Evolutionary conservation across 345 rosid species (phyloP).

Genomic region (Brassica nigra): DNA sequence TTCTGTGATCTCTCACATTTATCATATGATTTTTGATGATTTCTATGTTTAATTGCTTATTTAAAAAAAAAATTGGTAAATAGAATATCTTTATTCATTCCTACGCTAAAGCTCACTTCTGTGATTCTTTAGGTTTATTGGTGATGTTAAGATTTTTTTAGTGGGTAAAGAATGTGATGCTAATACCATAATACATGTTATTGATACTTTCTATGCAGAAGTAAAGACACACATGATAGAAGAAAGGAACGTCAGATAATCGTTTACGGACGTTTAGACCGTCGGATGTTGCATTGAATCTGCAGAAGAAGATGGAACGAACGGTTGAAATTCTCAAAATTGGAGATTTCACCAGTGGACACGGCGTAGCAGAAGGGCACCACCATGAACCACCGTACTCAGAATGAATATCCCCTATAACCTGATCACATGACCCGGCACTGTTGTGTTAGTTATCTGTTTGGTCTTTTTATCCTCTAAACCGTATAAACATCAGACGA

Average conservation of each 20-base stretch:
- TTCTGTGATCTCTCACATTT: too few species aligned
- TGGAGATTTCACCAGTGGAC: conserved; percentile 44
- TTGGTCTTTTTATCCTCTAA: background rate
- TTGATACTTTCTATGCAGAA: conserved; percentile 41
- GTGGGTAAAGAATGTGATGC: background rate
- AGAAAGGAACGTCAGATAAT: conserved; percentile 58
- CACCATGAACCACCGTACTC: conserved; percentile 19
- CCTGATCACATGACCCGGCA: conserved; percentile 25
- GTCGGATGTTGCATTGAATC: conserved; percentile 66
- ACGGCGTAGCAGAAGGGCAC: background rate
- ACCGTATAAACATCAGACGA: background rate
- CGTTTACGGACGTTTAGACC: conserved; percentile 28
- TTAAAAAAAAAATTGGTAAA: too few species aligned
- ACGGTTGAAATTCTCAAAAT: conserved; percentile 73
- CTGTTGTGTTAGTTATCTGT: conserved; percentile 35
- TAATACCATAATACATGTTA: background rate
- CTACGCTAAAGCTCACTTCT: too few species aligned
- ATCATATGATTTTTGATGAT: too few species aligned
- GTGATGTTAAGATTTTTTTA: too few species aligned
- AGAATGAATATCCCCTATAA: background rate
- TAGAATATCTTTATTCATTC: too few species aligned
- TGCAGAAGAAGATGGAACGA: conserved; percentile 78
- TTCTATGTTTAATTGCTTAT: too few species aligned
- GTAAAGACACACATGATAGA: conserved; percentile 57
- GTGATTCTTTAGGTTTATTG: too few species aligned